phyloP scores from a whole-genome alignment of 805 yeast genomes.

The Jamesozyma hellenica region DNA sequence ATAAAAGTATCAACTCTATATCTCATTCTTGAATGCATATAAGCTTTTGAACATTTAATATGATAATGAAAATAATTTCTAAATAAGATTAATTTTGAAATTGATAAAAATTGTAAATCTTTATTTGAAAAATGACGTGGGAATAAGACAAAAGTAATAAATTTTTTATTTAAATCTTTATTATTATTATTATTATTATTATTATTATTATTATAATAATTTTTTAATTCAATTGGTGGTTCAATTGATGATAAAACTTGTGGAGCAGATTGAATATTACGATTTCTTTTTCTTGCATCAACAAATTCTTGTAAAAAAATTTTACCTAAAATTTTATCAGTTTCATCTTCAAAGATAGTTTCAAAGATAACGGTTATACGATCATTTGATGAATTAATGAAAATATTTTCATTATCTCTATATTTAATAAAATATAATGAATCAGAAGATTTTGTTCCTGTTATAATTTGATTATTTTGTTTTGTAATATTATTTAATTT shows the following conservation, averaged over 20 bases:
- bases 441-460: slow-evolving; percentile 13
- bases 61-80: slow-evolving; percentile 98
- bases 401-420: slow-evolving; percentile 89
- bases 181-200: slow-evolving; percentile 11
- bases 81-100: slow-evolving; percentile 83
- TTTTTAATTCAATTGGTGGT: slow-evolving; percentile 83
- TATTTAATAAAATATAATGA: slow-evolving; percentile 46
- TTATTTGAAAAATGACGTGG: slow-evolving; percentile 79
- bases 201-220: neutral
- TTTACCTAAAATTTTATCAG: slow-evolving; percentile 84
- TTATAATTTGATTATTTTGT: slow-evolving; percentile 9
- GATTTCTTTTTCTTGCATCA: slow-evolving; percentile 85
- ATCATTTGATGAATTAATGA: slow-evolving; percentile 83
- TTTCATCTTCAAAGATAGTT: slow-evolving; percentile 90
- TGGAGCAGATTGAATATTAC: slow-evolving; percentile 95
- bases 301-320: slow-evolving; percentile 89
- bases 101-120: slow-evolving; percentile 31
- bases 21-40: slow-evolving; percentile 97
- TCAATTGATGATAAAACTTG: slow-evolving; percentile 91
- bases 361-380: slow-evolving; percentile 95
- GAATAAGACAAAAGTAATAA: slow-evolving; percentile 63
- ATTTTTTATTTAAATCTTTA: slow-evolving; percentile 34
- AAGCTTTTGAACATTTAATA: slow-evolving; percentile 96
- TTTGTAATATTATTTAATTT: slow-evolving; percentile 40
- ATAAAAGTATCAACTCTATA: slow-evolving; percentile 87